These are phyloP conservation scores for Alternaria alternata DNA, from an alignment of 2,329 filamentous ascomycete genomes.

Conservation along the genomic window DNA sequence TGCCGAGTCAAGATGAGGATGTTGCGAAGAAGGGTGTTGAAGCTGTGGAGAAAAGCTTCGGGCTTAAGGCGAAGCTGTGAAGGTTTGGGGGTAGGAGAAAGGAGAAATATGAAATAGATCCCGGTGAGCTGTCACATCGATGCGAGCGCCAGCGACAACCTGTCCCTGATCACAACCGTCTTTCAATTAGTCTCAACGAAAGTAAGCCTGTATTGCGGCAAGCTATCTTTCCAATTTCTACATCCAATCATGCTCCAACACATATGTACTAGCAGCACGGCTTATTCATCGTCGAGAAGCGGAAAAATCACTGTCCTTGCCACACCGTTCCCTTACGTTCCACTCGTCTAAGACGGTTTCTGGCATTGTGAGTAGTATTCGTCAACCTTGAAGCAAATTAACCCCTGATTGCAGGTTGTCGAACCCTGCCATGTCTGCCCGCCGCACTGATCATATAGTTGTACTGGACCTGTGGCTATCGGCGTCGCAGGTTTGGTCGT, in stretches of 20 bases:
- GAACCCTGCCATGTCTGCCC: slow-evolving; percentile 18
- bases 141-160: background rate
- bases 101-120: background rate
- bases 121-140: background rate
- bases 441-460: slow-evolving; percentile 26
- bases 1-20: slow-evolving; percentile 63
- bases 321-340: background rate
- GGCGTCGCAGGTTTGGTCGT: slow-evolving; percentile 7
- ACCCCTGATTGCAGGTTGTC: slow-evolving; percentile 11
- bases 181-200: background rate
- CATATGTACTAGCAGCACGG: background rate
- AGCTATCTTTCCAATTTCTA: background rate
- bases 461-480: slow-evolving; percentile 12
- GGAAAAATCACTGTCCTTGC: background rate
- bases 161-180: background rate
- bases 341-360: slow-evolving; percentile 3
- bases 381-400: slow-evolving; percentile 22
- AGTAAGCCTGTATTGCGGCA: background rate
- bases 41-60: slow-evolving; percentile 53
- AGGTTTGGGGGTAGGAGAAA: background rate
- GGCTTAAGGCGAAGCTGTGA: slow-evolving; percentile 53
- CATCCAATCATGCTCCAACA: background rate
- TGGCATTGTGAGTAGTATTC: slow-evolving; percentile 28
- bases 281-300: background rate
- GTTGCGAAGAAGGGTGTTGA: slow-evolving; percentile 62